Evolutionary conservation across 768 basidiomycete species (phyloP).

Genomic region (Xanthoconium stramineum): DNA sequence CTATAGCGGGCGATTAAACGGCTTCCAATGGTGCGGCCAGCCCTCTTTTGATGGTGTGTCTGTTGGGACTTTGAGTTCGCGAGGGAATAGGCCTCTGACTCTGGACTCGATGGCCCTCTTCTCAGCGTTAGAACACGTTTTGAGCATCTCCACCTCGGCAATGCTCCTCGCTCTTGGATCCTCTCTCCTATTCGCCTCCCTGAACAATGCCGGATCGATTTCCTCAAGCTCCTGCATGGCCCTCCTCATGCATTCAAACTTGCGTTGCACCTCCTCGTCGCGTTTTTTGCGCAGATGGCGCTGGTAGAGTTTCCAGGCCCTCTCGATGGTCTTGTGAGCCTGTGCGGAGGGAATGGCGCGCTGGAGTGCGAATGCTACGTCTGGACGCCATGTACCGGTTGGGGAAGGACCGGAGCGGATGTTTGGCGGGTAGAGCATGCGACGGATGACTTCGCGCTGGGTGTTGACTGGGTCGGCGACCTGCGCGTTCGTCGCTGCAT

Average conservation of each 20-base stretch:
- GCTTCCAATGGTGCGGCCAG: conserved; percentile 87
- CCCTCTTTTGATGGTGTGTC: conserved; percentile 80
- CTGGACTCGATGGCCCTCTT: conserved; percentile 71
- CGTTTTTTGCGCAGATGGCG: conserved; percentile 70
- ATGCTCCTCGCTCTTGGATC: conserved; percentile 64
- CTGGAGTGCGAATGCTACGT: conserved; percentile 72
- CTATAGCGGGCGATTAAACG: conserved; percentile 52
- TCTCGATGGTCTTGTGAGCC: conserved; percentile 88
- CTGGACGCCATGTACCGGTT: conserved; percentile 79
- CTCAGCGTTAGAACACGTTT: conserved; percentile 62
- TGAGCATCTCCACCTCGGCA: conserved; percentile 56
- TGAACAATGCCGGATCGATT: conserved; percentile 50
- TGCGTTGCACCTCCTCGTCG: conserved; percentile 65
- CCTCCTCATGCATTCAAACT: conserved; percentile 75
- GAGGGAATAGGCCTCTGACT: conserved; percentile 79
- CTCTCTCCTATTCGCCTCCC: conserved; percentile 70
- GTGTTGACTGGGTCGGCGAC: conserved; percentile 43
- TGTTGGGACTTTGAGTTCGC: conserved; percentile 81
- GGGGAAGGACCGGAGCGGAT: conserved; percentile 69
- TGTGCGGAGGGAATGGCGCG: conserved; percentile 85
- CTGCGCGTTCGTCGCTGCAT: conserved; percentile 37
- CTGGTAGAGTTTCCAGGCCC: conserved; percentile 83
- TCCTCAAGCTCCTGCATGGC: conserved; percentile 81
- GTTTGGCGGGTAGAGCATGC: conserved; percentile 77
- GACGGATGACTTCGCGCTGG: conserved; percentile 70